phyloP scores from a whole-genome alignment of 78 protist genomes.

The Mastigamoeba balamuthi region DNA sequence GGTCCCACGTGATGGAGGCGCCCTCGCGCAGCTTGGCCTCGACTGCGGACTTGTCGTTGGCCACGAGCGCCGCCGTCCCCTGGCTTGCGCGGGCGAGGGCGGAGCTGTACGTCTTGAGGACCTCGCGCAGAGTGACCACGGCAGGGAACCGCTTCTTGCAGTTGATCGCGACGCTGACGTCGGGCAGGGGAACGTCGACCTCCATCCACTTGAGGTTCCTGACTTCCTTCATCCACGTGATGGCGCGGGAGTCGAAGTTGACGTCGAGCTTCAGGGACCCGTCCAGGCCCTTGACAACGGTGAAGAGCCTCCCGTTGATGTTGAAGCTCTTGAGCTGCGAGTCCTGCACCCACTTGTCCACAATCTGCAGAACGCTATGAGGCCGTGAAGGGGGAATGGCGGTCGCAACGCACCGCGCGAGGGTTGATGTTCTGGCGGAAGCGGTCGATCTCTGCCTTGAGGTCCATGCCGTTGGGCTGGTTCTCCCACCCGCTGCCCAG shows the following conservation, averaged over 20 bases:
- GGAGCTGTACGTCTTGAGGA: constrained; percentile 43
- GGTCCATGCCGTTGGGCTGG: constrained; percentile 67
- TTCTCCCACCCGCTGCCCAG: constrained; percentile 78
- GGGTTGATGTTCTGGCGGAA: constrained; percentile 57
- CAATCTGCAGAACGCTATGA: too few species aligned
- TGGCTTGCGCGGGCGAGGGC: constrained; percentile 20
- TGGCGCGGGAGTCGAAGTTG: constrained; percentile 56
- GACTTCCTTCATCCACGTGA: constrained; percentile 67
- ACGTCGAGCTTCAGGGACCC: constrained; percentile 46
- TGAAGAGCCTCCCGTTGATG: constrained; percentile 48
- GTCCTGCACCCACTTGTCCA: constrained; percentile 56
- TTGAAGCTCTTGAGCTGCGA: constrained; percentile 22
- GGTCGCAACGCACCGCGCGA: background rate
- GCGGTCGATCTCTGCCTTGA: constrained; percentile 42
- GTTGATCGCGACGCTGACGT: constrained; percentile 14
- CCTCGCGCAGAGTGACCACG: constrained; percentile 61
- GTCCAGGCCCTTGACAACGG: constrained; percentile 25
- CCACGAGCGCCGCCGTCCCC: constrained; percentile 52
- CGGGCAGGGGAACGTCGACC: constrained; percentile 44
- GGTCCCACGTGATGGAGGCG: constrained; percentile 29
- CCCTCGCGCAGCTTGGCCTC: constrained; percentile 60
- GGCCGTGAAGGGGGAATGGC: too few species aligned
- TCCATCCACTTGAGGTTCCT: constrained; percentile 64
- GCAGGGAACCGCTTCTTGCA: constrained; percentile 62
- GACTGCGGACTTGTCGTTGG: constrained; percentile 35